Base-by-base conservation (phyloP, 305 asterid species). In the Ruellia speciosa region DNA sequence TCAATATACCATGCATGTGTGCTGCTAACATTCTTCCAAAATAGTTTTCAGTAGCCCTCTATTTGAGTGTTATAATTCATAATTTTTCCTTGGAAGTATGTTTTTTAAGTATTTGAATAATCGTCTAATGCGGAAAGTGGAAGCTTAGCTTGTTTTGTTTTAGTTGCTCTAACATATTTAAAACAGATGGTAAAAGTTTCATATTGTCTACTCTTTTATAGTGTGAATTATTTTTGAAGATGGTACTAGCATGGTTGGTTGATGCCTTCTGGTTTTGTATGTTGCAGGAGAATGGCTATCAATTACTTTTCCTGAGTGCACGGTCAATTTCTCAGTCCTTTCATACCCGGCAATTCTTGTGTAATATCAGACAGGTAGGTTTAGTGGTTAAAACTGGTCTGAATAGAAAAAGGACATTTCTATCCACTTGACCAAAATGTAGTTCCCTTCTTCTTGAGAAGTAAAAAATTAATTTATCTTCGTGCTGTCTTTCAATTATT, bases 261-360 rank as follows among this genome's bases (percentile, higher is more conserved):
- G 48, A 62, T 58, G 54, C 52, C 39, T 56, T 48, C 52, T 48
- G 14, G 43, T 9, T 53, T 55, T 70, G n/a, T 64, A 54, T 77
- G 76, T 47, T 77, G 77, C 87, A 90, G 98, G 95, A 90, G 65
- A 90, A 87, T 63, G 98, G 98, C 68, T 90, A 87, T 75, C 93
- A 90, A 65, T 69, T 90, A 66, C 86, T 90, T 72, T 90, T 90
- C 79, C 82, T 90, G 37, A 90, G 98, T 61, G 98, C 98, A 55
- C 96, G 96, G 50, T 72, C 98, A 13, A 88, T 90, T 79, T 81
- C 95, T 64, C 98, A 90, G 79, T 80, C 96, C 62, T 87, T 76
- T 71, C 77, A 63, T 63, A 90, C 96, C 46, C 83, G 98, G 18
- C 95, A 83, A 57, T 85, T 90, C 73, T 76, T 90, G 45, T 70